Evolutionary conservation across 345 rosid genomes (phyloP).

Genomic region (Murraya koenigii): DNA sequence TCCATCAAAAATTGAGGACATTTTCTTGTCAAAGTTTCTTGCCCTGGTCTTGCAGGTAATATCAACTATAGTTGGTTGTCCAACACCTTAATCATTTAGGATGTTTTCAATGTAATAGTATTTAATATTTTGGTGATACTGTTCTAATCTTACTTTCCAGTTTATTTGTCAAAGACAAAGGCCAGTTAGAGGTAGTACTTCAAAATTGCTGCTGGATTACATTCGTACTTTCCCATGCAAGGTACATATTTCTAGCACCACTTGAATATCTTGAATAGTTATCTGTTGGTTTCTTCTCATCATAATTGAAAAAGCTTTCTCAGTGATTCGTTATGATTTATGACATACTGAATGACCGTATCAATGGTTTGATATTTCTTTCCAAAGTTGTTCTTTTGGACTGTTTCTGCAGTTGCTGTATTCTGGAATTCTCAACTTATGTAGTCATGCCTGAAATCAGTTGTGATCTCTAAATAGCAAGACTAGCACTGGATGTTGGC

Average conservation of each 20-base stretch:
- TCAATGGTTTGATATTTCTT: not conserved
- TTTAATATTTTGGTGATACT: constrained; percentile 14
- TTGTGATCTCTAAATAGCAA: not conserved
- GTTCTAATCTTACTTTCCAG: constrained; percentile 38
- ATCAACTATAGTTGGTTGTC: not conserved
- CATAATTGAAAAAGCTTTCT: not conserved
- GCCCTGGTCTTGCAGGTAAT: constrained; percentile 70
- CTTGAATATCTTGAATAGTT: constrained; percentile 11
- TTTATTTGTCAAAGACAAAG: constrained; percentile 87
- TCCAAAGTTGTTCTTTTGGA: not conserved
- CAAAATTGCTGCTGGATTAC: constrained; percentile 67
- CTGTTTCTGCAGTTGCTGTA: not conserved
- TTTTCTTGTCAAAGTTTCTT: constrained; percentile 66
- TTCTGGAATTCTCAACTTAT: not conserved
- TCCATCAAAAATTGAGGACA: constrained; percentile 48
- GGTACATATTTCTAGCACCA: constrained; percentile 41
- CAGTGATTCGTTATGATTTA: not conserved
- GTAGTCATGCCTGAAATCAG: not conserved
- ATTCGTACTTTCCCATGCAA: constrained; percentile 64
- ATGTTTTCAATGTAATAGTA: not conserved
- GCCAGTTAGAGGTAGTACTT: constrained; percentile 74
- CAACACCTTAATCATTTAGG: constrained; percentile 13
- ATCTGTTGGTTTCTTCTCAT: constrained; percentile 2
- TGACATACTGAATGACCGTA: not conserved
- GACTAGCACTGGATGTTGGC: not conserved